A percentile compares a stretch with the other conserved stretches of the same genome.
Evolutionary conservation across 208 protist genomes (phyloP).

Genomic region (Leishmania aethiopica): DNA sequence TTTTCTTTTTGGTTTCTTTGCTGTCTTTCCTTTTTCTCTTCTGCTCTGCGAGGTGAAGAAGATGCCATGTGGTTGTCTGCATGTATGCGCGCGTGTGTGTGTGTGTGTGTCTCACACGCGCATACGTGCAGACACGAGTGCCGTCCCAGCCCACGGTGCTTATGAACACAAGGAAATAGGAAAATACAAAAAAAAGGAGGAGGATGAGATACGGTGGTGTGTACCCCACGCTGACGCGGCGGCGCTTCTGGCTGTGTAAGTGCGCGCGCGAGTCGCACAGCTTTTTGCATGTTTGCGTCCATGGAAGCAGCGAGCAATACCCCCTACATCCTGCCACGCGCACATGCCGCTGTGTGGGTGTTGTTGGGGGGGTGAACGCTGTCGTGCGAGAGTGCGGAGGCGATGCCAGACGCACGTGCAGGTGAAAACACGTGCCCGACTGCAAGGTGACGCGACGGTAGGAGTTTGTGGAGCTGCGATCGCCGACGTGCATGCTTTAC

Average conservation of each 20-base stretch:
- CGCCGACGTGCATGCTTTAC: background rate
- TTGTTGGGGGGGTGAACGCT: background rate
- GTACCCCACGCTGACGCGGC: background rate
- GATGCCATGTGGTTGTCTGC: constrained; percentile 7
- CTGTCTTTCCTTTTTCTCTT: background rate
- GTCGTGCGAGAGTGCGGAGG: background rate
- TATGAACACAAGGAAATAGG: background rate
- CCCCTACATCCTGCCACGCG: background rate
- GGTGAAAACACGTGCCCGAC: background rate
- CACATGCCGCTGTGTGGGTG: background rate
- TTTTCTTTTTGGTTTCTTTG: background rate
- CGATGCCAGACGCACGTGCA: background rate
- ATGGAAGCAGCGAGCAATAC: background rate
- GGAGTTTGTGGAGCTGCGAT: background rate
- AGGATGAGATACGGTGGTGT: background rate
- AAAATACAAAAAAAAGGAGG: too few species aligned
- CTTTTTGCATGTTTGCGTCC: background rate
- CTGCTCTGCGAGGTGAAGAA: constrained; percentile 1
- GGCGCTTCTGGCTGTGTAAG: background rate
- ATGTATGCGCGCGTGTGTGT: background rate
- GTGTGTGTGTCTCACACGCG: background rate
- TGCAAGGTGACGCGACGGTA: background rate
- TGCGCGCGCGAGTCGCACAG: background rate
- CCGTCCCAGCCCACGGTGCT: background rate
- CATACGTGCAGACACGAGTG: background rate